These are phyloP conservation scores for Leucocoprinus sp. DNA, from an alignment of 768 basidiomycete genomes.

Conservation along the genomic window DNA sequence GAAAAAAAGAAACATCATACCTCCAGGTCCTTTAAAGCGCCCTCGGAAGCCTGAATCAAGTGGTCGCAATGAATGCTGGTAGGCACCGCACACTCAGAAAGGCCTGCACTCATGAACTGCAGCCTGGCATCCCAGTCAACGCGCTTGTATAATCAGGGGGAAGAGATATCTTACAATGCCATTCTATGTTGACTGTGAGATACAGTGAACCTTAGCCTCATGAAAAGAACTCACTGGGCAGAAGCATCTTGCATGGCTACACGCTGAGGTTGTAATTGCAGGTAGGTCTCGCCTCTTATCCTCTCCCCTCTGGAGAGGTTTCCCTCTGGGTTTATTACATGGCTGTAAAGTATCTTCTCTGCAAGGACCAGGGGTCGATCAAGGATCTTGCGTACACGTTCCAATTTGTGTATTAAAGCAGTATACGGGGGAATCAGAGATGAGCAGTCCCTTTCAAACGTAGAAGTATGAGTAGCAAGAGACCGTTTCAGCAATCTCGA, in stretches of 20 bases:
- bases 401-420: slow-evolving; percentile 60
- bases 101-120: slow-evolving; percentile 97
- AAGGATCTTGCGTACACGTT: slow-evolving; percentile 59
- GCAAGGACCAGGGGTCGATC: slow-evolving; percentile 84
- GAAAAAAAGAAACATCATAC: slow-evolving; percentile 30
- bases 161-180: slow-evolving; percentile 53
- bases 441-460: slow-evolving; percentile 33
- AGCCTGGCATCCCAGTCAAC: slow-evolving; percentile 38
- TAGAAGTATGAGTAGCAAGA: slow-evolving; percentile 31
- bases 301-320: slow-evolving; percentile 55
- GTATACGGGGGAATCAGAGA: slow-evolving; percentile 84
- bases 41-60: slow-evolving; percentile 88
- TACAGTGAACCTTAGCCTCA: slow-evolving; percentile 10
- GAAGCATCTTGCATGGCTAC: slow-evolving; percentile 98
- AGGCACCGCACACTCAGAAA: slow-evolving; percentile 76
- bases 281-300: slow-evolving; percentile 79
- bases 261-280: slow-evolving; percentile 85
- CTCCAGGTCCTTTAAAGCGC: slow-evolving; percentile 80
- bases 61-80: slow-evolving; percentile 97
- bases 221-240: slow-evolving; percentile 57
- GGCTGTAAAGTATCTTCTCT: slow-evolving; percentile 96
- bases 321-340: slow-evolving; percentile 73
- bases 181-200: slow-evolving; percentile 40
- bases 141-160: not conserved
- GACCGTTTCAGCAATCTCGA: slow-evolving; percentile 20